phyloP scores from a whole-genome alignment of 805 yeast genomes.

The Saccharomycopsis fermentans region DNA sequence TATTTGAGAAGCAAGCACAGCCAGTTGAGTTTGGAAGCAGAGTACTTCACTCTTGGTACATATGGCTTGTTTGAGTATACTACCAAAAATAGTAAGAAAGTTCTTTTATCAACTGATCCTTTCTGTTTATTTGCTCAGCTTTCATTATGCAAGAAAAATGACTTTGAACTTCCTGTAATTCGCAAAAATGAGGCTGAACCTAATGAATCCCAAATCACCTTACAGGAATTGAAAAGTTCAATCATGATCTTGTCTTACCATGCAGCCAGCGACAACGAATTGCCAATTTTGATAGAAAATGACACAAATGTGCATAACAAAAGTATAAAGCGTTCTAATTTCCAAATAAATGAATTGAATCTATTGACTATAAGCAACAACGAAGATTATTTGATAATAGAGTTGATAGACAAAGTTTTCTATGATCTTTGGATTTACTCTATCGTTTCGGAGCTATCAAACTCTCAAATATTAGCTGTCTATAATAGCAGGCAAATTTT shows the following conservation, averaged over 20 bases:
- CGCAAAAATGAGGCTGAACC: neutral
- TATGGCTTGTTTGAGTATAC: constrained; percentile 10
- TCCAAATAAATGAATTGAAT: constrained; percentile 7
- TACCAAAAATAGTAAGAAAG: neutral
- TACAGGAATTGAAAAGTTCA: neutral
- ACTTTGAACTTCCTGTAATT: neutral
- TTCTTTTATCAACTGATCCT: constrained; percentile 17
- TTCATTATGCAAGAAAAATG: constrained; percentile 4
- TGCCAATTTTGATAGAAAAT: constrained; percentile 43
- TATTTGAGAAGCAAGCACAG: neutral
- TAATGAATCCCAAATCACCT: neutral
- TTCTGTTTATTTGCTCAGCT: constrained; percentile 15
- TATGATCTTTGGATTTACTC: constrained; percentile 33
- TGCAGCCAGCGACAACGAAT: constrained; percentile 35
- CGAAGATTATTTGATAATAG: constrained; percentile 22
- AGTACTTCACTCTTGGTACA: constrained; percentile 10
- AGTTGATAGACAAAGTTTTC: constrained; percentile 31
- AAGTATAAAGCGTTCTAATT: constrained; percentile 5
- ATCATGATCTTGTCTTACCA: constrained; percentile 28
- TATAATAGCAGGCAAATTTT: neutral
- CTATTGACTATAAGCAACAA: constrained; percentile 20
- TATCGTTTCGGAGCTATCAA: constrained; percentile 16
- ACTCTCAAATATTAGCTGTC: constrained; percentile 2
- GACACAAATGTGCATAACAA: constrained; percentile 13
- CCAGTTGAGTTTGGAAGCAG: neutral